phyloP scores from a whole-genome alignment of 208 protist genomes.

The Trypanosomatidae sp. region DNA sequence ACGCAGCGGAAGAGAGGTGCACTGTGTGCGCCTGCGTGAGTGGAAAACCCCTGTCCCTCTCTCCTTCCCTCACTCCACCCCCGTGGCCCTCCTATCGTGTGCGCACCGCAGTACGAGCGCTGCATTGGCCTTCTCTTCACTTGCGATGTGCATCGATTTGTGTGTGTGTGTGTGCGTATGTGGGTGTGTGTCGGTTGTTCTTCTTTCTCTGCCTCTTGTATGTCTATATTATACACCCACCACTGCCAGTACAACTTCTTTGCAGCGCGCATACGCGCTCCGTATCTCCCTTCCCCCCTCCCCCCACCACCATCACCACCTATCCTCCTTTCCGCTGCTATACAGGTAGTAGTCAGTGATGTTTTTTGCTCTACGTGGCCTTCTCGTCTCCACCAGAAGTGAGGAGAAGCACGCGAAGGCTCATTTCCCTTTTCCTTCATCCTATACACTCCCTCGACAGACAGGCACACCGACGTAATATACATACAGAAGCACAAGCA shows the following conservation, averaged over 20 bases:
- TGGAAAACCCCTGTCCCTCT: neutral
- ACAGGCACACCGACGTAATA: no score
- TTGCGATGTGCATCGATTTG: constrained; percentile 1
- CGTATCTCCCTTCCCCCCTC: neutral
- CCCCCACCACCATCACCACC: neutral
- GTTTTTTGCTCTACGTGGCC: no score
- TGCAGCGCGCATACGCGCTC: neutral
- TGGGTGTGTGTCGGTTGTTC: neutral
- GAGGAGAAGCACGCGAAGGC: neutral
- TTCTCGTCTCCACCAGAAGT: no score
- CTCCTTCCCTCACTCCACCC: neutral
- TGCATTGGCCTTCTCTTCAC: neutral
- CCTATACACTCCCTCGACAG: no score
- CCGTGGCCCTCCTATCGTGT: neutral
- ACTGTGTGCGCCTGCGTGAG: neutral
- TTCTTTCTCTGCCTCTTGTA: neutral
- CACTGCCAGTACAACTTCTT: neutral
- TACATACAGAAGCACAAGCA: no score
- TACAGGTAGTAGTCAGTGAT: no score
- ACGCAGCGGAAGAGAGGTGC: neutral
- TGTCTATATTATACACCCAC: neutral
- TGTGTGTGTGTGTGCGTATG: neutral
- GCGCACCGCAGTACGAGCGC: neutral
- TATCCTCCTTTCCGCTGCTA: constrained; percentile 2
- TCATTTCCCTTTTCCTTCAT: no score